A percentile compares a stretch with the other conserved stretches of the same genome.
phyloP scores from a whole-genome alignment of 1,284 basidiomycete genomes.

The Chalciporus sp. region DNA sequence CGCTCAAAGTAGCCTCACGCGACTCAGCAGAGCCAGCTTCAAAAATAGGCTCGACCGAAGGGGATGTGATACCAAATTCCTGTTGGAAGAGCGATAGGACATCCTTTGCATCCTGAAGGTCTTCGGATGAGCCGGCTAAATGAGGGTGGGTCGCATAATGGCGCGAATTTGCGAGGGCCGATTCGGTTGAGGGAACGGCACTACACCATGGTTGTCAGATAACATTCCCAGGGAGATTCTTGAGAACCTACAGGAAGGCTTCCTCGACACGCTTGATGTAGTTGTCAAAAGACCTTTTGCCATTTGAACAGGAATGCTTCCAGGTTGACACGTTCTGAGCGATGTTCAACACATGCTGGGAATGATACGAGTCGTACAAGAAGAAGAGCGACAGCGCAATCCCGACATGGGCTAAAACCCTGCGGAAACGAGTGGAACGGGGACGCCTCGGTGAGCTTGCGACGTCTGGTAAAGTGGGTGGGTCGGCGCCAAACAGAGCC shows the following conservation, averaged over 20 bases:
- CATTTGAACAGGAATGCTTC: constrained; percentile 7
- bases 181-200: constrained; percentile 26
- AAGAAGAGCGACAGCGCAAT: constrained; percentile 11
- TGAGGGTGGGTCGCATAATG: constrained; percentile 70
- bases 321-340: constrained; percentile 5
- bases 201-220: constrained; percentile 18
- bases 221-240: neutral
- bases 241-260: constrained; percentile 27
- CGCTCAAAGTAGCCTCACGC: constrained; percentile 60
- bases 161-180: constrained; percentile 45
- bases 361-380: constrained; percentile 12
- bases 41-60: constrained; percentile 55
- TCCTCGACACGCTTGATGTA: constrained; percentile 24
- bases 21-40: constrained; percentile 66
- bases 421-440: constrained; percentile 4
- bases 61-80: constrained; percentile 54
- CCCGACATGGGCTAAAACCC: constrained; percentile 5
- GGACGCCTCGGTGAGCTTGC: neutral
- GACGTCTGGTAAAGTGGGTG: constrained; percentile 13
- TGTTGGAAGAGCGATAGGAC: constrained; percentile 66
- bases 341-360: neutral
- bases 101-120: constrained; percentile 64
- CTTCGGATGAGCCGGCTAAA: constrained; percentile 67
- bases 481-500: neutral
- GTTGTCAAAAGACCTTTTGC: constrained; percentile 10